Base-by-base conservation (phyloP, 164 flowering plant genomes). In the Dillenia turbinata region DNA sequence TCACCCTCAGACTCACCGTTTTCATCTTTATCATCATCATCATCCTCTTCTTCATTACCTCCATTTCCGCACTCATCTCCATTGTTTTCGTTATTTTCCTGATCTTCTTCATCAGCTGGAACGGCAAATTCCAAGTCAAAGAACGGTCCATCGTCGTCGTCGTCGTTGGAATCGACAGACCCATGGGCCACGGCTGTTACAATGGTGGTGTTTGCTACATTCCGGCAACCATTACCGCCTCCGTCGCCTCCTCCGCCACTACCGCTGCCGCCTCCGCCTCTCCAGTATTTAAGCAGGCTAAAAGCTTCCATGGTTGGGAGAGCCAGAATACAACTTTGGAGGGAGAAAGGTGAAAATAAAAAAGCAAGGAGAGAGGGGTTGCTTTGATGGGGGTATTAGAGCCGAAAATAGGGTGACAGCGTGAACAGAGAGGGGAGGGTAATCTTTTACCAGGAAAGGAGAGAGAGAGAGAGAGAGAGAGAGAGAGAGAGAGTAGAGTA, bases 261-360 rank as follows among this genome's bases (percentile, higher is more conserved):
- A 12, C 33, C 73, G 46, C 75, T 63, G 12, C 33, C 73, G 46
- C 75, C 77, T 24, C 68, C 74, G 14, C 75, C 79, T 57, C 79
- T 73, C 94, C 96, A 88, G 79, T 84, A 87, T 71, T 83, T 93
- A 78, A 90, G 97, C 66, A 93, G 73, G 73, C 88, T 90, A 70
- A 90, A 83, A 69, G 89, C 87, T 75, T 93, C 98, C 98, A 93
- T 93, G 33, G 91, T 85, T 56, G 96, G 97, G 83, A 92, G 78
- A 90, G 98, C 96, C 92, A 92, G 93, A 67, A 61, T 69, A 51
- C 47, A n/a, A 24, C 16, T 9, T 19, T 12, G 40, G 9, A 51
- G 44, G 47, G 10, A 53, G 49, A n/a, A 33, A 40, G 24, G 58
- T 8, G 24, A 59, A 43, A 47, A 47, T 50, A n/a, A 54, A 49